phyloP scores from a whole-genome alignment of 495 filamentous ascomycete genomes.

The Penicillium crystallinum region DNA sequence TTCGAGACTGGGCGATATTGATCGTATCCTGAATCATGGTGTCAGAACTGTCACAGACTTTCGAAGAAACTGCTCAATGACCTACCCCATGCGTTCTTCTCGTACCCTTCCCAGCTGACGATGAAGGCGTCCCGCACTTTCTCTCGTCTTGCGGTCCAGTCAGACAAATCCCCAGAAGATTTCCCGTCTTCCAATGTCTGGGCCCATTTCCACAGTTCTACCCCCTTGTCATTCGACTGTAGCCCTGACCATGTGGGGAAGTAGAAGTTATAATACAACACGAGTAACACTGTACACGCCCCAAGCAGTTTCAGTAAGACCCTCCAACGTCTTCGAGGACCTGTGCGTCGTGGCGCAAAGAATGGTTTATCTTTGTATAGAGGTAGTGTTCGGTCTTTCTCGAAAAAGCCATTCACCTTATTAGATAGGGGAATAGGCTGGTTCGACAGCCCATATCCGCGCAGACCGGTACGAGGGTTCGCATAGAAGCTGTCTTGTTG shows the following conservation, averaged over 20 bases:
- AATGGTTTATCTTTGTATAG: slow-evolving; percentile 99
- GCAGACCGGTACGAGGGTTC: slow-evolving; percentile 30
- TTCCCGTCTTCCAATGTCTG: slow-evolving; percentile 30
- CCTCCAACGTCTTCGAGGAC: slow-evolving; percentile 28
- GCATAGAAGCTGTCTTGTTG: slow-evolving; percentile 66
- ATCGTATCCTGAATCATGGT: slow-evolving; percentile 61
- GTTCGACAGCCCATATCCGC: slow-evolving; percentile 36
- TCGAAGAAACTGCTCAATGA: neutral
- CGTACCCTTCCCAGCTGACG: slow-evolving; percentile 88
- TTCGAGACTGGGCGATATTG: slow-evolving; percentile 80
- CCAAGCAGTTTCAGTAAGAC: slow-evolving; percentile 19
- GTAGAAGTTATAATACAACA: slow-evolving; percentile 41
- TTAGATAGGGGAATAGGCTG: slow-evolving; percentile 21
- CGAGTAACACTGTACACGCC: slow-evolving; percentile 38
- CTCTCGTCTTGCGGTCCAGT: slow-evolving; percentile 72
- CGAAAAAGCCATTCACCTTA: slow-evolving; percentile 50
- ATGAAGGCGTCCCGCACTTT: slow-evolving; percentile 86
- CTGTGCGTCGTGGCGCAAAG: slow-evolving; percentile 42
- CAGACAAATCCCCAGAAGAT: slow-evolving; percentile 24
- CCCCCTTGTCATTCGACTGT: slow-evolving; percentile 22
- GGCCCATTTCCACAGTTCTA: slow-evolving; percentile 40
- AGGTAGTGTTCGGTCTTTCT: slow-evolving; percentile 60
- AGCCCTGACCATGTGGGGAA: slow-evolving; percentile 9
- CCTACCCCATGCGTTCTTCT: slow-evolving; percentile 90
- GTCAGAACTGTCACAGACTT: slow-evolving; percentile 4